Evolutionary conservation across 1,139 yeast species (phyloP), one percentile per base, ranked within the genome.

Genomic region (Diutina catenulata): DNA sequence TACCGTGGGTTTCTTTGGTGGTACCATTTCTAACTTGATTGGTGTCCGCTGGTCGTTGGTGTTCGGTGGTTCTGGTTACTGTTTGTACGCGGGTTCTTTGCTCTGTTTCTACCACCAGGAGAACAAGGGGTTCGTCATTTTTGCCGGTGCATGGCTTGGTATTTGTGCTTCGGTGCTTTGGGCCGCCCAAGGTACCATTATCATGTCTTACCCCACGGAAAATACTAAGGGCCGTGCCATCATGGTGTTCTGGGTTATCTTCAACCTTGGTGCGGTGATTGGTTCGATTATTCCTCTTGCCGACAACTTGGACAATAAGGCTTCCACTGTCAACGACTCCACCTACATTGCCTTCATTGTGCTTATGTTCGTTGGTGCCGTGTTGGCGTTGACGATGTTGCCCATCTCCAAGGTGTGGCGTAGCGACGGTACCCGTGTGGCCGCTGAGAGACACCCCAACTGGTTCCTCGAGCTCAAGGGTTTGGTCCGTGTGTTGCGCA

Each of bases 211-310:
- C 45, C 74, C 80, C 5, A 53, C 72, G n/a, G 80, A 75, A 53
- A 52, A 57, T 37, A 58, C 52, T 33, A 76, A 75, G 55, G 82
- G 79, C 39, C 56, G 59, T 38, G 75, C 74, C 39, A 64, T 76
- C 39, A 62, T 64, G 68, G 52, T 70, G 18, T 76, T 75, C 53
- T 76, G 82, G 82, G 61, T 71, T 41, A 71, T 76, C 41, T 76
- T 76, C 62, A 74, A 75, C 56, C 56, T 75, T 45, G 82, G 82
- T 49, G 78, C 76, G 11, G 80, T 74, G 39, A 70, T 68, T 43
- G 79, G 80, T 40, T 61, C 73, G 14, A 56, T 70, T 38, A 68
- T 74, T 43, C 75, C 77, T n/a, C 64, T 74, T 51, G 77, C 69
- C 23, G 60, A 67, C 45, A 71, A 68, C 47, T 47, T 73, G 45